Conservation (phyloP, 2,329 filamentous ascomycete species). For the Claviceps capensis region DNA sequence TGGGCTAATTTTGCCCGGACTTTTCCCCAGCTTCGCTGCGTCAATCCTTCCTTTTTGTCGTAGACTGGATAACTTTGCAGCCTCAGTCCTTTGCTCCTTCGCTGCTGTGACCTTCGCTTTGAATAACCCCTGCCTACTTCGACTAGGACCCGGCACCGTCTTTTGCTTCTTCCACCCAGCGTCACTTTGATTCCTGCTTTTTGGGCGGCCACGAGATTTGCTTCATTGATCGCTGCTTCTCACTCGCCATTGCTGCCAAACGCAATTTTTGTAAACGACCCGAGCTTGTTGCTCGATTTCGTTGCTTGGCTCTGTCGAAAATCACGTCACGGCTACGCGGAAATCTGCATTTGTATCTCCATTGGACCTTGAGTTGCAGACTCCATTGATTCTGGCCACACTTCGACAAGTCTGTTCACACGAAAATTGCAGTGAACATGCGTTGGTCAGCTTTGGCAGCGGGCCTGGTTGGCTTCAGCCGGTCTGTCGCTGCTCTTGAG, state of each 20-base stretch:
- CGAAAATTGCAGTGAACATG: conserved; percentile 18
- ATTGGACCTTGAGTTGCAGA: no score
- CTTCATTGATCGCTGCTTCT: not conserved
- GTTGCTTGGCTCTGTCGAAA: not conserved
- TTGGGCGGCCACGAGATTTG: not conserved
- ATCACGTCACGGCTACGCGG: not conserved
- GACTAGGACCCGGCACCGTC: not conserved
- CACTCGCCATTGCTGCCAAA: not conserved
- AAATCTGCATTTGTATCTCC: no score
- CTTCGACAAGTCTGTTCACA: not conserved
- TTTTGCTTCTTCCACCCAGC: not conserved
- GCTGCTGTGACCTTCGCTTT: not conserved
- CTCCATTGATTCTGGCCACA: not conserved
- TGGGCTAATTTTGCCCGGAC: not conserved
- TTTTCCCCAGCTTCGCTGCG: not conserved
- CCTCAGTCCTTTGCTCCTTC: not conserved
- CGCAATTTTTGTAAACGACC: not conserved
- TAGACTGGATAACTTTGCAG: not conserved
- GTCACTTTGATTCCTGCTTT: not conserved
- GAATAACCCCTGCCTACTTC: not conserved
- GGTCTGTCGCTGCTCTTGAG: conserved; percentile 27
- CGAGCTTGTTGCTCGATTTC: not conserved
- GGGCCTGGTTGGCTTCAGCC: conserved; percentile 20
- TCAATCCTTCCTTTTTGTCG: not conserved
- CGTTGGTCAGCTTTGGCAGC: conserved; percentile 21